Base-by-base conservation (phyloP, 73 alveolate genomes). In the Tetrahymena malaccensis region DNA sequence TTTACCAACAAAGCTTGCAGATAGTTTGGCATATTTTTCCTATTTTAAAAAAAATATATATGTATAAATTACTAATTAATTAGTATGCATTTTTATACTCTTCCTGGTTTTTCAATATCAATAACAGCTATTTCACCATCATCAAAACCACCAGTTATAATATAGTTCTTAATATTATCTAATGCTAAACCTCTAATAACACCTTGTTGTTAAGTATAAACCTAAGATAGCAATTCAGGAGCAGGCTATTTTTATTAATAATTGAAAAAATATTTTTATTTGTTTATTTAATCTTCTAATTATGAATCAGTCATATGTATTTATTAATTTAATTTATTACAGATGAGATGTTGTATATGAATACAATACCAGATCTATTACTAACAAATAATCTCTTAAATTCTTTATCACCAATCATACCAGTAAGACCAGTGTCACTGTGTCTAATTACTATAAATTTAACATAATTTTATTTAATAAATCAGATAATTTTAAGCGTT, bases 131-230 rank as follows among this genome's bases (percentile, higher is more conserved):
- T 95, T 89, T 95, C 97, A 44, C 97, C 97, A 55, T 95, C 43
- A 93, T 95, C 97, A 56, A 50, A 57, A 95, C 97, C 97, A 27
- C 95, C 97, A 35, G 97, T 95, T 43, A 95, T 85, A 55, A 95
- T 35, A 89, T 95, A 95, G 57, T 95, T 95, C 84, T 95, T 95
- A 84, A 95, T 93, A 19, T 93, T 94, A 95, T 95, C 97, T 56
- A 95, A 95, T 43, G 55, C 93, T 43, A 95, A 84, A 43, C 97
- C 97, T 89, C 97, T 95, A 16, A 95, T 95, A 21, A 94, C 95
- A 33, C 94, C 70, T 8, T 43, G 27, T 37, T 94, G 55, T 50
- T 95, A 50, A 35, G 97, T 50, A 13, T 94, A 94, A 17, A 95
- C 97, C 25, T 94, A 85, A 2, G 85, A 85, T 5, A 44, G 37